A percentile compares a stretch with the other conserved stretches of the same genome.
Conservation (phyloP, 1,284 basidiomycete species). For the Cutaneotrichosporon sp. region DNA sequence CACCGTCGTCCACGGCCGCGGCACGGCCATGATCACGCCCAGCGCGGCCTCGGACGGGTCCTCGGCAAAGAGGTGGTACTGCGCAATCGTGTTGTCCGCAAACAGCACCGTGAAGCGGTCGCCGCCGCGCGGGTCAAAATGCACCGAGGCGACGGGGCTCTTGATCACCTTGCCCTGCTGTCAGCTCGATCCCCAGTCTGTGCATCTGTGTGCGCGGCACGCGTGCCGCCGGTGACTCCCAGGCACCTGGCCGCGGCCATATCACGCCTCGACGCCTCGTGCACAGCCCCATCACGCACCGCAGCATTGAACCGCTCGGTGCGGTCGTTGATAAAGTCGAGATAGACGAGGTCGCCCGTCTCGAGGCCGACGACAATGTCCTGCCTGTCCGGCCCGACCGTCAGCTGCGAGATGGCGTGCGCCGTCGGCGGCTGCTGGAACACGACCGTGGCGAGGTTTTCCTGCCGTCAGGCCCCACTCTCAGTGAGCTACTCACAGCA, state of each 20-base stretch:
- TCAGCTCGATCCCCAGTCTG: neutral
- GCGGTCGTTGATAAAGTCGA: slow-evolving; percentile 67
- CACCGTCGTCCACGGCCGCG: slow-evolving; percentile 41
- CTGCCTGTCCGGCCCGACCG: slow-evolving; percentile 63
- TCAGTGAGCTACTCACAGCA: slow-evolving; percentile 6
- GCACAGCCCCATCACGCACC: slow-evolving; percentile 56
- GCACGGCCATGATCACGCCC: slow-evolving; percentile 25
- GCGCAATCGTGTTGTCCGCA: slow-evolving; percentile 61
- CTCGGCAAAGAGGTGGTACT: slow-evolving; percentile 49
- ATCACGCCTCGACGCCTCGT: neutral
- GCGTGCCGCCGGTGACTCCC: slow-evolving; percentile 9
- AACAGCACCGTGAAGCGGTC: slow-evolving; percentile 89
- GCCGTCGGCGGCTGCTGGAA: slow-evolving; percentile 87
- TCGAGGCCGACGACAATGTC: slow-evolving; percentile 92
- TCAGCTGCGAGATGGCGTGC: slow-evolving; percentile 78
- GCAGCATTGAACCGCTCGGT: slow-evolving; percentile 92
- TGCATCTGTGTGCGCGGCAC: neutral
- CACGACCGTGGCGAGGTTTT: slow-evolving; percentile 78
- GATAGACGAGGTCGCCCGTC: slow-evolving; percentile 90
- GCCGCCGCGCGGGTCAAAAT: slow-evolving; percentile 83
- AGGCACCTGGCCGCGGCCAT: neutral
- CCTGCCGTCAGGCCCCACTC: slow-evolving; percentile 58
- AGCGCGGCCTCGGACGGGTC: slow-evolving; percentile 36
- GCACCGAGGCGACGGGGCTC: slow-evolving; percentile 77
- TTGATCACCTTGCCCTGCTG: slow-evolving; percentile 72